Evolutionary conservation across 257 asterid genomes (phyloP), one percentile per base, ranked within the genome.

Genomic region (Dorcoceras hygrometricum): DNA sequence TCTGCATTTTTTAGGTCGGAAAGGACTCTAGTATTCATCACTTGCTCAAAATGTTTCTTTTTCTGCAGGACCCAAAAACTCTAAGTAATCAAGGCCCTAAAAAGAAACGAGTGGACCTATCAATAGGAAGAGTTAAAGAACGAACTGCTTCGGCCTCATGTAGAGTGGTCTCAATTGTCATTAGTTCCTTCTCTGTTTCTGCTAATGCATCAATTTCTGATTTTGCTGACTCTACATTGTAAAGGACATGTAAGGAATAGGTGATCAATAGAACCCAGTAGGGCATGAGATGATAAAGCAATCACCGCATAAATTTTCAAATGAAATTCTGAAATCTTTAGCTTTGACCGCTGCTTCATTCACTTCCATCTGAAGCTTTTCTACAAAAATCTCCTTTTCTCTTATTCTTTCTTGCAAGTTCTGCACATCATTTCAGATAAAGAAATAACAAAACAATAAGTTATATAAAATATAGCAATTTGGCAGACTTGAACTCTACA

Each of bases 271-370:
- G 61, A 53, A 66, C 64, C 36, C 63, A 66, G 24, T 7, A 18
- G 25, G 56, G 50, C 67, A 68, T 24, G 73, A 43, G 31, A 65
- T 62, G 57, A 65, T 34, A 76, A 68, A 59, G 63, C 27, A 64
- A 71, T 74, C 80, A 91, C 98, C 97, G 76, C 89, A 77, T 20
- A 90, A 72, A 62, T 82, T 79, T 20, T 81, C 81, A 43, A 84
- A 66, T 31, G 88, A 83, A 69, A 63, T 59, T 73, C 77, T 80
- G 48, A 82, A 78, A 64, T 80, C 78, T 60, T 67, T 34, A 76
- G 82, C 85, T 76, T 82, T 88, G 58, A 51, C 65, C 66, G 34
- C 78, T 34, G 97, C 94, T 78, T 85, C 91, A 59, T 68, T 66
- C 65, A 77, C 77, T 71, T 81, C 82, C 64, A 57, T 59, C 79